Evolutionary conservation across 352 stramenopile genomes (phyloP), one percentile per base, ranked within the genome.

Genomic region (Thalassiosira mediterranea): DNA sequence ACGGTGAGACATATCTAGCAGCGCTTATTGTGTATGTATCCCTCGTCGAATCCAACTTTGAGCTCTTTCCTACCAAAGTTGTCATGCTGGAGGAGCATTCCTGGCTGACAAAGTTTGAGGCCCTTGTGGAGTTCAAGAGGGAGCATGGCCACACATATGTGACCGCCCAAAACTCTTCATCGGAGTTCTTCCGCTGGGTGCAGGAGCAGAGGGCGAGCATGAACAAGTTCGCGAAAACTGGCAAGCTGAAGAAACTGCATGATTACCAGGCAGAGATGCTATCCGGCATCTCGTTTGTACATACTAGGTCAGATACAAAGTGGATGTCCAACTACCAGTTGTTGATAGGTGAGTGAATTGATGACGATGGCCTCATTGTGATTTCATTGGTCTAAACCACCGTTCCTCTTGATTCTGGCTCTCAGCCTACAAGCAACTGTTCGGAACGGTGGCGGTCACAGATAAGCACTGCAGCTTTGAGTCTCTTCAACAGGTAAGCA

Each of bases 81-180:
- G 7, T 13, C 7, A 42, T 13, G 44, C 44, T 64, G 32, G 17
- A 49, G 4, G 26, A 51, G 32, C 54, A 64, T 52, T 31, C 48
- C 32, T 64, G 54, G 54, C 31, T 47, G 25, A 4, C 15, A 53
- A 64, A 37, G 31, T 64, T 34, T 32, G 54, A 64, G 25, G 31
- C 54, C 8, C 23, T 64, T 25, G 31, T 64, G 5, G 32, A 47
- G 11, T 64, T 64, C 54, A 64, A 64, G 28, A 52, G 48, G 54
- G 32, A 64, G 17, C 31, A 52, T 10, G 54, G 54, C 1, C 54
- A 64, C 28, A 62, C 53, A 23, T 62, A 62, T 64, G 54, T 52
- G 1, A 64, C 29, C 1, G 4, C 29, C 26, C 29, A 13, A 10
- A 64, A 64, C 25, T 47, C 54, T 4, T 21, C 54, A 3, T 13